Conservation (phyloP, 2,329 filamentous ascomycete genomes). For the Botrytis porri region DNA sequence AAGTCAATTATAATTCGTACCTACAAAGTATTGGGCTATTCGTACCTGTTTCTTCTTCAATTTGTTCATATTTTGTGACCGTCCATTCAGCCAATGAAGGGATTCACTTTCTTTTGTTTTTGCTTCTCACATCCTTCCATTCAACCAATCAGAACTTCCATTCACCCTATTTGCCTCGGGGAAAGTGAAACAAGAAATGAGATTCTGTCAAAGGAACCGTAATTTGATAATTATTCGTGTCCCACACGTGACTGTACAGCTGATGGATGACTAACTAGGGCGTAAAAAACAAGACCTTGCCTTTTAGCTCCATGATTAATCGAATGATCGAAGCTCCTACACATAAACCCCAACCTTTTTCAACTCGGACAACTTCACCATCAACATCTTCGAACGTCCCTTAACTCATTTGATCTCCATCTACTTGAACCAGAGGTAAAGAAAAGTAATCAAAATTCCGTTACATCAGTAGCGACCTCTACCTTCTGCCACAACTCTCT, state of each 20-base stretch:
- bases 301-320: not conserved
- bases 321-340: constrained; percentile 1
- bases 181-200: not conserved
- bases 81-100: not conserved
- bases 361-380: not conserved
- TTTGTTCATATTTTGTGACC: too few species aligned
- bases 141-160: not conserved
- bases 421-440: constrained; percentile 13
- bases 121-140: not conserved
- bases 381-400: not conserved
- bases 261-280: constrained; percentile 8
- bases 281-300: not conserved
- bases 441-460: constrained; percentile 10
- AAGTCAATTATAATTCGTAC: not conserved
- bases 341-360: constrained; percentile 6
- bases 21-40: too few species aligned
- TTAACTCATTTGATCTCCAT: not conserved
- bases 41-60: not conserved
- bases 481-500: constrained; percentile 8
- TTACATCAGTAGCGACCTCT: constrained; percentile 13
- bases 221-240: not conserved
- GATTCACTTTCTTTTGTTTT: not conserved
- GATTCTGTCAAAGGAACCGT: not conserved
- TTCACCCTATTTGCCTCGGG: not conserved
- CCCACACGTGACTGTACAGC: not conserved